Percentiles rank a stretch among this genome's conserved stretches.
Evolutionary conservation across 306 rosid genomes (phyloP).

Genomic region (Cucumis cinereus): DNA sequence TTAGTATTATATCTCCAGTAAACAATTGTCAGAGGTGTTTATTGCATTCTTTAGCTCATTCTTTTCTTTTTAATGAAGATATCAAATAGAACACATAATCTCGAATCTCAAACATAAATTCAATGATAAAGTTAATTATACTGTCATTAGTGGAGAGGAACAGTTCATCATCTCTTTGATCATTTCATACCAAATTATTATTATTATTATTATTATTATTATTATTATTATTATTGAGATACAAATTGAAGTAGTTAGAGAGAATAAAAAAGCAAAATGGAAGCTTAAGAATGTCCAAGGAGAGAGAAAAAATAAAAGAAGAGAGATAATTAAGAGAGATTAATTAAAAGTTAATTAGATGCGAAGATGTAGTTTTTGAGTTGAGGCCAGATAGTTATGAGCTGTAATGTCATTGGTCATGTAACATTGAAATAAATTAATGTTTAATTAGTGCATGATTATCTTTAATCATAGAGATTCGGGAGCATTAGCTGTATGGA

Average conservation of each 20-base stretch:
- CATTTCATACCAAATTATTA: too few species aligned
- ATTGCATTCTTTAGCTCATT: too few species aligned
- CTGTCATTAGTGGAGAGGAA: too few species aligned
- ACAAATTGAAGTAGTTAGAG: background rate
- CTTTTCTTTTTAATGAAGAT: background rate
- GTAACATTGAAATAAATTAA: background rate
- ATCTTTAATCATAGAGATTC: constrained; percentile 11
- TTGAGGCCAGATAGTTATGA: background rate
- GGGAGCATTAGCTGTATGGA: constrained; percentile 11
- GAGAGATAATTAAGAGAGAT: background rate
- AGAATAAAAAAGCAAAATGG: background rate
- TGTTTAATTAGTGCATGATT: constrained; percentile 5
- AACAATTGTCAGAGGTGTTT: too few species aligned
- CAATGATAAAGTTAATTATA: too few species aligned
- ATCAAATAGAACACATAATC: too few species aligned
- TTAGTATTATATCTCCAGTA: too few species aligned
- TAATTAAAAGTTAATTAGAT: background rate
- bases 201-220: too few species aligned
- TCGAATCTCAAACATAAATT: too few species aligned
- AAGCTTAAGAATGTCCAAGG: background rate
- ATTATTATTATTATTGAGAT: too few species aligned
- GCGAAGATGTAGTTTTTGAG: background rate
- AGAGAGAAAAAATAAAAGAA: too few species aligned
- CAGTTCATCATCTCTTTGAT: too few species aligned
- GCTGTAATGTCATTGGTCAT: background rate